Conservation (phyloP, 352 stramenopile species). For the Blastocystis sp. region DNA sequence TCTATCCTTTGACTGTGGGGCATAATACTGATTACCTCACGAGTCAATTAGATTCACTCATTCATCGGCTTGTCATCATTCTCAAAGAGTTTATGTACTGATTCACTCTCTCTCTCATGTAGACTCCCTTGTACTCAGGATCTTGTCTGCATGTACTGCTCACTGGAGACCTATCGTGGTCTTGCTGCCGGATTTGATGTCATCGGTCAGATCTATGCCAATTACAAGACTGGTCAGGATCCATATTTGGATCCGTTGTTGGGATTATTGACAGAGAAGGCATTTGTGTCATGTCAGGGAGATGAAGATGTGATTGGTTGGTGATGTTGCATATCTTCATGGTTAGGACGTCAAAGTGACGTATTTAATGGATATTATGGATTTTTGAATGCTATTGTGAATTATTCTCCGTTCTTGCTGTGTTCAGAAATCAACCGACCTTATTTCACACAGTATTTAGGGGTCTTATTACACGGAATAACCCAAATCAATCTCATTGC, state of each 20-base stretch:
- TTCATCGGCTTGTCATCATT: not conserved
- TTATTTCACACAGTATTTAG: not conserved
- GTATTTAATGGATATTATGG: not conserved
- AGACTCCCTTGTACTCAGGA: not conserved
- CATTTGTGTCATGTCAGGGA: not conserved
- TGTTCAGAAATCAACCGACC: not conserved
- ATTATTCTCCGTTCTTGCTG: not conserved
- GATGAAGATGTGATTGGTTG: slow-evolving; percentile 35
- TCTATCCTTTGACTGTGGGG: not conserved
- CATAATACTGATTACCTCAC: not conserved
- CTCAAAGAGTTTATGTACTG: not conserved
- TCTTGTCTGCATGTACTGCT: not conserved
- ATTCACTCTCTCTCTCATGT: not conserved
- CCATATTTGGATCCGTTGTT: slow-evolving; percentile 26
- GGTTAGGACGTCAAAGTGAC: not conserved
- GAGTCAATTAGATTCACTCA: not conserved
- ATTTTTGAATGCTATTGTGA: not conserved
- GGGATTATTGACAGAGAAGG: not conserved
- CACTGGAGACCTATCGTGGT: not conserved
- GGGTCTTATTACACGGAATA: not conserved
- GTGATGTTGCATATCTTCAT: not conserved
- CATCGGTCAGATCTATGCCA: slow-evolving; percentile 3
- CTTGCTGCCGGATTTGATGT: slow-evolving; percentile 10
- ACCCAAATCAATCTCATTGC: not conserved
- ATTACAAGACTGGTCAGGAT: not conserved